Conservation (phyloP, 106 monocot genomes). For the Posidonia australis region DNA sequence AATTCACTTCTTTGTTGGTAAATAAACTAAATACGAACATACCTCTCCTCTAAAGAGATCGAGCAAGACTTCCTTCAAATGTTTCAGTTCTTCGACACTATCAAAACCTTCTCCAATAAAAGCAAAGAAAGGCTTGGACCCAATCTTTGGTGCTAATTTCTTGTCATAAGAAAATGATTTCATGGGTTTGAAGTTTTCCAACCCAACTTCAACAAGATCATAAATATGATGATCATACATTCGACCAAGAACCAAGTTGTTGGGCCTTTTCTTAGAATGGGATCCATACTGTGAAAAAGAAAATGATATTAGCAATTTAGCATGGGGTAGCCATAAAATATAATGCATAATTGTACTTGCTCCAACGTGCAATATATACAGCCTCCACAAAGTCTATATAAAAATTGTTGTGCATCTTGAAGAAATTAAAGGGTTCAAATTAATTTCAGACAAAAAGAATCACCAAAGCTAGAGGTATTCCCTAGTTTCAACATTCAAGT, state of each 20-base stretch:
- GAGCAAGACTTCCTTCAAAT: slow-evolving; percentile 92
- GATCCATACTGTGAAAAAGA: slow-evolving; percentile 65
- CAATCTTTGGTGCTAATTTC: slow-evolving; percentile 55
- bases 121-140: slow-evolving; percentile 84
- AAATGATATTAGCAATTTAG: neutral
- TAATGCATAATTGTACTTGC: no score
- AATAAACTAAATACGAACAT: neutral
- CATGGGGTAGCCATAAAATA: no score
- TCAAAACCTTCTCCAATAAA: slow-evolving; percentile 92
- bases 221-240: slow-evolving; percentile 92
- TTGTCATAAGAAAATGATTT: slow-evolving; percentile 75
- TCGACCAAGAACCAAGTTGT: slow-evolving; percentile 80
- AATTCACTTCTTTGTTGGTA: neutral
- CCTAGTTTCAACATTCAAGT: no score
- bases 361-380: no score
- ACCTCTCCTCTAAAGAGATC: slow-evolving; percentile 95
- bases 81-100: slow-evolving; percentile 76
- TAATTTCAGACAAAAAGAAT: no score
- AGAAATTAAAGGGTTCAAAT: no score
- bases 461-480: no score
- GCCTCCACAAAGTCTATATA: no score
- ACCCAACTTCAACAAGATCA: slow-evolving; percentile 93
- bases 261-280: slow-evolving; percentile 90
- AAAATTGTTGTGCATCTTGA: no score
- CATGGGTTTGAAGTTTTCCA: slow-evolving; percentile 72